Evolutionary conservation across 164 flowering plant genomes (phyloP).

Genomic region (Liquidambar formosana): DNA sequence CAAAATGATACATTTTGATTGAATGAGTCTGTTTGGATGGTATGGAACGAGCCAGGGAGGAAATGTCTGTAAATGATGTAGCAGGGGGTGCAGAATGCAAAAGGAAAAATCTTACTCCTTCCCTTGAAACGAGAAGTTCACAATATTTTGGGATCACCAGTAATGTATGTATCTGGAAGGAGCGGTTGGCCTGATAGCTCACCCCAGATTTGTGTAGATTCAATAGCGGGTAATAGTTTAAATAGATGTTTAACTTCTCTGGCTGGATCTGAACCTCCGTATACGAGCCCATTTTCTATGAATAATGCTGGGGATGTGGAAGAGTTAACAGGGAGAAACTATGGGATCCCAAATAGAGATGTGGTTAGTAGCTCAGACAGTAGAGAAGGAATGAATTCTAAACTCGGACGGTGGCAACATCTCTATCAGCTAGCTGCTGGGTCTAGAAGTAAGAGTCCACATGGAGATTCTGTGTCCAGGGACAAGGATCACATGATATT

Average conservation of each 20-base stretch:
- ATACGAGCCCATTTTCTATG: constrained; percentile 2
- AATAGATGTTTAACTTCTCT: constrained; percentile 13
- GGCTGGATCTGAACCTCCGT: constrained; percentile 14
- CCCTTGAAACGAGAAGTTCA: constrained; percentile 7
- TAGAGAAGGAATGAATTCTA: constrained; percentile 10
- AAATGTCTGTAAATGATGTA: constrained; percentile 8
- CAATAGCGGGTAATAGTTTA: constrained; percentile 5
- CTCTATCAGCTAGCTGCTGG: constrained; percentile 12
- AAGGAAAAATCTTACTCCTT: constrained; percentile 6
- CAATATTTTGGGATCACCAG: constrained; percentile 5
- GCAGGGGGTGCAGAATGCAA: constrained; percentile 4
- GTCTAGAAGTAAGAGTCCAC: constrained; percentile 7
- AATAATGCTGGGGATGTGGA: constrained; percentile 2
- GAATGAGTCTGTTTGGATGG: constrained; percentile 3
- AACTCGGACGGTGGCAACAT: constrained; percentile 16
- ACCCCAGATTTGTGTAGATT: constrained; percentile 2
- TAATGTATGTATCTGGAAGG: not conserved
- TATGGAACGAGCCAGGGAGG: constrained; percentile 9
- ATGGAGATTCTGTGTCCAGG: constrained; percentile 10
- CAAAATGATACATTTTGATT: not conserved
- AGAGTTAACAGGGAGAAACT: constrained; percentile 17
- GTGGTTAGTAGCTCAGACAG: not conserved
- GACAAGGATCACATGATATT: constrained; percentile 16
- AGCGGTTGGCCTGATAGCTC: constrained; percentile 8
- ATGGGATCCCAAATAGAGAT: constrained; percentile 6